These are phyloP conservation scores for Drosera spatulata DNA, from an alignment of 179 eudicot species.

Conservation along the genomic window DNA sequence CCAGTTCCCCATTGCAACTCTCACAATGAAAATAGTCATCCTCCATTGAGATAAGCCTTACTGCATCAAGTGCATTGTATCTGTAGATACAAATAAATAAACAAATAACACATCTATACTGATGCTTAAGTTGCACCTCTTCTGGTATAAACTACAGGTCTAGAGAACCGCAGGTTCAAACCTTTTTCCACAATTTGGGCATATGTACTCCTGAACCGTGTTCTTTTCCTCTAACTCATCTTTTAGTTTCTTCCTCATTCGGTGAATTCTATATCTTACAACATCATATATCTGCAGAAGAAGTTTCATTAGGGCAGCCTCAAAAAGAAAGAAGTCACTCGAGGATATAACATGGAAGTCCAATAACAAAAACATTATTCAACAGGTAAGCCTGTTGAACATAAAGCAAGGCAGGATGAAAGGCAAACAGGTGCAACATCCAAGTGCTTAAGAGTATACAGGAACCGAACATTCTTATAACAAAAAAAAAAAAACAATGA, in stretches of 20 bases:
- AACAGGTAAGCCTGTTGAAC: too few species aligned
- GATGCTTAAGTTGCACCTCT: too few species aligned
- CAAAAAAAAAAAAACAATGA: too few species aligned
- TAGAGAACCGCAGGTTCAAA: constrained; percentile 16
- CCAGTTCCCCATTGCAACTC: constrained; percentile 77
- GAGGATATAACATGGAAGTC: too few species aligned
- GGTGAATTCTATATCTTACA: constrained; percentile 89
- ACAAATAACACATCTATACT: not conserved
- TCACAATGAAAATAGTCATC: constrained; percentile 93
- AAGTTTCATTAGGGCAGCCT: constrained; percentile 1
- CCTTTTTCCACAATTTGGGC: constrained; percentile 89
- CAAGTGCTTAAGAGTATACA: too few species aligned
- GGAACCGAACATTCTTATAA: too few species aligned
- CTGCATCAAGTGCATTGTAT: constrained; percentile 94
- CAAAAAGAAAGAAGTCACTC: not conserved
- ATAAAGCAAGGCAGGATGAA: too few species aligned
- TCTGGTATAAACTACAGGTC: too few species aligned
- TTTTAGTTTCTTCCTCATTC: constrained; percentile 90
- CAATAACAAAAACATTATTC: too few species aligned
- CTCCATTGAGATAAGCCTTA: constrained; percentile 58
- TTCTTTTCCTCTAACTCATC: constrained; percentile 93
- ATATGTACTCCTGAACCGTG: constrained; percentile 85
- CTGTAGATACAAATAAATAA: constrained; percentile 33
- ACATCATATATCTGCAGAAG: constrained; percentile 81
- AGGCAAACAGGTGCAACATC: too few species aligned